Conservation (phyloP, 1,284 basidiomycete species). For the Malassezia pachydermatis region DNA sequence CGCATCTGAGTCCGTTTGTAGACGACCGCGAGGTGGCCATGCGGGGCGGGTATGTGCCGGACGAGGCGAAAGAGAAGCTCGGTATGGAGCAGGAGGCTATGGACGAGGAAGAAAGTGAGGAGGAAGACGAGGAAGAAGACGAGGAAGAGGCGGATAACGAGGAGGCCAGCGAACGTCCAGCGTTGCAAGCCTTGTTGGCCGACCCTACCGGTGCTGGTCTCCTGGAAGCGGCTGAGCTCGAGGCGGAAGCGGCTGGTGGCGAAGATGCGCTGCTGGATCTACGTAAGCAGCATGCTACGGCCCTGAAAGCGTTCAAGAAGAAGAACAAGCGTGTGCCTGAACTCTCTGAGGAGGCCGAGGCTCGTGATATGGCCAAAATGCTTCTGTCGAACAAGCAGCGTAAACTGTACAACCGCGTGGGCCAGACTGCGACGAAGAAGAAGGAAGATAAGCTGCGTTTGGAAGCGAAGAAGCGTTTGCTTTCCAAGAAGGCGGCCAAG, state of each 20-base stretch:
- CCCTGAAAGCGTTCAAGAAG: conserved; percentile 34
- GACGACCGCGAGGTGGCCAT: conserved; percentile 57
- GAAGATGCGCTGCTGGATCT: conserved; percentile 72
- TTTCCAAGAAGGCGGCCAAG: conserved; percentile 21
- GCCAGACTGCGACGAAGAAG: conserved; percentile 71
- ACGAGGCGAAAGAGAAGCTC: conserved; percentile 51
- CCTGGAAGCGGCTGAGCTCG: conserved; percentile 77
- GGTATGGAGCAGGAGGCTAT: conserved; percentile 49
- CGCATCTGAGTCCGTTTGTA: conserved; percentile 91
- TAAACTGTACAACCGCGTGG: conserved; percentile 92
- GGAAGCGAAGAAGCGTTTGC: conserved; percentile 37
- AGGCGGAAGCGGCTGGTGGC: conserved; percentile 79
- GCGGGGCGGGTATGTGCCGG: conserved; percentile 50
- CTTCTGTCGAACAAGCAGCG: conserved; percentile 95
- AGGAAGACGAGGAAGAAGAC: conserved; percentile 29
- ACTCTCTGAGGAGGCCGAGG: conserved; percentile 60
- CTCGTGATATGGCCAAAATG: conserved; percentile 71
- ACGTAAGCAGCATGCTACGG: conserved; percentile 42
- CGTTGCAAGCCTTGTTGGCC: conserved; percentile 52
- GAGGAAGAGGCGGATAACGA: conserved; percentile 29
- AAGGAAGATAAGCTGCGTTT: conserved; percentile 55
- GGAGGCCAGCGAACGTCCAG: conserved; percentile 47
- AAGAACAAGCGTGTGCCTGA: conserved; percentile 39
- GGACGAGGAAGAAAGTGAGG: conserved; percentile 48
- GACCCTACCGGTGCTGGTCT: conserved; percentile 58